These are phyloP conservation scores for Daldinia sp. DNA, from an alignment of 2,329 filamentous ascomycete species.

Conservation along the genomic window DNA sequence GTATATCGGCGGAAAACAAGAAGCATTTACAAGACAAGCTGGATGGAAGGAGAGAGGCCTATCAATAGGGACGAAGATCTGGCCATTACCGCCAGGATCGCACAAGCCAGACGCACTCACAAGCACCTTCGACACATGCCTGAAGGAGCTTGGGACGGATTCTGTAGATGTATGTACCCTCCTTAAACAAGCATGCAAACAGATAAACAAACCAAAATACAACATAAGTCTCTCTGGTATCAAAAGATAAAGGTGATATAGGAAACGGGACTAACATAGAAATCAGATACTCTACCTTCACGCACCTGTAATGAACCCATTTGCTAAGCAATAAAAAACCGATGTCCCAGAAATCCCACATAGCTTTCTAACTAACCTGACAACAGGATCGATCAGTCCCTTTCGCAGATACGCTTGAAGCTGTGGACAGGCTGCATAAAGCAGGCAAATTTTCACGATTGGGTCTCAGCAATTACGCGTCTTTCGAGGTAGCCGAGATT, in stretches of 20 bases:
- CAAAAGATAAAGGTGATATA: background rate
- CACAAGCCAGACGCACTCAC: slow-evolving; percentile 74
- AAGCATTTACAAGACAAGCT: slow-evolving; percentile 80
- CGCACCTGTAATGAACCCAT: slow-evolving; percentile 55
- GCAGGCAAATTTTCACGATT: slow-evolving; percentile 84
- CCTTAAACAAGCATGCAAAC: background rate
- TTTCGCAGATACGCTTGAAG: slow-evolving; percentile 81
- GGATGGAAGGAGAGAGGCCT: slow-evolving; percentile 80
- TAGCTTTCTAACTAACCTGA: background rate
- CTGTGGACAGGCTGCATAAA: slow-evolving; percentile 82
- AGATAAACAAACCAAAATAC: too few relatives aligned
- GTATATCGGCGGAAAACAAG: slow-evolving; percentile 80
- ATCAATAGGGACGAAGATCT: slow-evolving; percentile 81
- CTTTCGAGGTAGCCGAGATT: slow-evolving; percentile 88
- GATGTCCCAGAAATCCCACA: background rate
- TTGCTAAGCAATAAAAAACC: background rate
- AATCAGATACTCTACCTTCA: slow-evolving; percentile 77
- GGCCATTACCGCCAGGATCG: slow-evolving; percentile 68
- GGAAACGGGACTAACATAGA: slow-evolving; percentile 12
- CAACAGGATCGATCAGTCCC: slow-evolving; percentile 69
- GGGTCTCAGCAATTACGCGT: slow-evolving; percentile 84
- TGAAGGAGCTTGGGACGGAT: slow-evolving; percentile 78
- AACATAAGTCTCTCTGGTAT: too few relatives aligned
- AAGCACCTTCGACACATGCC: slow-evolving; percentile 71
- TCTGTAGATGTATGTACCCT: slow-evolving; percentile 69